These are phyloP conservation scores for Leptographium galeiforme DNA, from an alignment of 2,329 filamentous ascomycete genomes.

Conservation along the genomic window DNA sequence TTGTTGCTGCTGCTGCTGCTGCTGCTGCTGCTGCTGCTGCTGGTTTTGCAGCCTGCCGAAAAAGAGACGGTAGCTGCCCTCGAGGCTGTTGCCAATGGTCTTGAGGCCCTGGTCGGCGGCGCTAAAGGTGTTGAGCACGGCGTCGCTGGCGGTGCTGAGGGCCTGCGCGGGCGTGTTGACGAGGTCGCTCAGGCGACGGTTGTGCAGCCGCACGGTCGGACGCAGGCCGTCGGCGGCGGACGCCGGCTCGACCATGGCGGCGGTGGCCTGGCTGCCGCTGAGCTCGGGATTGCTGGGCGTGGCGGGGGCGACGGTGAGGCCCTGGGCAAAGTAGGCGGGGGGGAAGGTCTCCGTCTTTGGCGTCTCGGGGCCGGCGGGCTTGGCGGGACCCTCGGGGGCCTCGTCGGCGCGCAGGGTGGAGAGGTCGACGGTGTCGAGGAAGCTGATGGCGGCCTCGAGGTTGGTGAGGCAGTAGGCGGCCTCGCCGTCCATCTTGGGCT, in stretches of 20 bases:
- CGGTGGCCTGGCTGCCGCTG: conserved; percentile 15
- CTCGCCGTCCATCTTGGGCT: conserved; percentile 79
- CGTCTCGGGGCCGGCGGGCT: conserved; percentile 30
- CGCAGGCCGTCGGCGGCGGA: conserved; percentile 24
- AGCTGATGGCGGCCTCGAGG: conserved; percentile 85
- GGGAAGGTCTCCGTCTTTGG: conserved; percentile 42
- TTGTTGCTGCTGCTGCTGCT: neutral
- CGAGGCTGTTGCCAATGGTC: conserved; percentile 78
- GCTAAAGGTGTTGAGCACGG: conserved; percentile 71
- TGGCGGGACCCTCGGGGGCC: conserved; percentile 51
- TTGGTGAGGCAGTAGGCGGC: conserved; percentile 94
- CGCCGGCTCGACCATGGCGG: conserved; percentile 17
- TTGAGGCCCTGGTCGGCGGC: conserved; percentile 88
- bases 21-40: conserved; percentile 27
- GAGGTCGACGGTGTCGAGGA: conserved; percentile 88
- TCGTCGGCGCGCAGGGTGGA: conserved; percentile 78
- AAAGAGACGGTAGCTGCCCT: conserved; percentile 87
- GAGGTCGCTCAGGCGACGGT: conserved; percentile 69
- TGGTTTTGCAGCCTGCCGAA: conserved; percentile 47
- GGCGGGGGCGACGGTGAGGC: conserved; percentile 18
- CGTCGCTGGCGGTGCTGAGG: conserved; percentile 70
- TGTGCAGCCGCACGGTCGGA: conserved; percentile 40
- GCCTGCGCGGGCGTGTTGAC: conserved; percentile 75
- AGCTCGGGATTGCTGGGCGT: conserved; percentile 19
- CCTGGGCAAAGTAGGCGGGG: conserved; percentile 23